Conservation (phyloP, 345 rosid species). For the Murraya paniculata region DNA sequence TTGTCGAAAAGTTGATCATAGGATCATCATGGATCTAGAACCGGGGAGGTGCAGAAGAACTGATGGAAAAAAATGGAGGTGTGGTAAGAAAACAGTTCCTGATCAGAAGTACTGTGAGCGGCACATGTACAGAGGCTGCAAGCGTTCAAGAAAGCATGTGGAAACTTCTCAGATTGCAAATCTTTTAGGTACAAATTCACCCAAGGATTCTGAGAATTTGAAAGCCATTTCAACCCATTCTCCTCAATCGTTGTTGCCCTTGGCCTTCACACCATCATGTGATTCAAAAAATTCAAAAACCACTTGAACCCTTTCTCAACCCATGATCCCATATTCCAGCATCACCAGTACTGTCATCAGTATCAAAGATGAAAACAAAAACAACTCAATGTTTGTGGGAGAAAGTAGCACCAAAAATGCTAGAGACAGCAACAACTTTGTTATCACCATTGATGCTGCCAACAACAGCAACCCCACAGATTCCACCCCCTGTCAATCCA, state of each 20-base stretch:
- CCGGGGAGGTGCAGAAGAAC: constrained; percentile 73
- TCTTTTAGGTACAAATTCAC: constrained; percentile 6
- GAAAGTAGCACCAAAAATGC: background rate
- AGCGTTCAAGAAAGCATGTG: constrained; percentile 90
- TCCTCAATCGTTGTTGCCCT: background rate
- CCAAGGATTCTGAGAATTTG: constrained; percentile 17
- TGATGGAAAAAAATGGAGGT: constrained; percentile 86
- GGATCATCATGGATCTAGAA: constrained; percentile 43
- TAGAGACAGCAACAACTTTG: background rate
- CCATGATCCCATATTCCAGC: constrained; percentile 20
- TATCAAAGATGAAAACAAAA: background rate
- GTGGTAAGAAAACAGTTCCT: constrained; percentile 45
- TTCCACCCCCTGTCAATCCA: background rate
- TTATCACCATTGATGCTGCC: constrained; percentile 7
- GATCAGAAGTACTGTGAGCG: constrained; percentile 63
- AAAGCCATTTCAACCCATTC: constrained; percentile 6
- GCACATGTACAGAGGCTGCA: constrained; percentile 73
- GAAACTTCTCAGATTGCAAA: constrained; percentile 41
- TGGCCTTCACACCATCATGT: background rate
- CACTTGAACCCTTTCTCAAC: background rate
- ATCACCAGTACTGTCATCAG: constrained; percentile 13
- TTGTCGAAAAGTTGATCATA: constrained; percentile 18
- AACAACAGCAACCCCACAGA: background rate
- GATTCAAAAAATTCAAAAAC: constrained; percentile 20
- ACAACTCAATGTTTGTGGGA: background rate